Evolutionary conservation across 2,329 filamentous ascomycete genomes (phyloP), one percentile per base, ranked within the genome.

Genomic region (Diaporthe vaccinii): DNA sequence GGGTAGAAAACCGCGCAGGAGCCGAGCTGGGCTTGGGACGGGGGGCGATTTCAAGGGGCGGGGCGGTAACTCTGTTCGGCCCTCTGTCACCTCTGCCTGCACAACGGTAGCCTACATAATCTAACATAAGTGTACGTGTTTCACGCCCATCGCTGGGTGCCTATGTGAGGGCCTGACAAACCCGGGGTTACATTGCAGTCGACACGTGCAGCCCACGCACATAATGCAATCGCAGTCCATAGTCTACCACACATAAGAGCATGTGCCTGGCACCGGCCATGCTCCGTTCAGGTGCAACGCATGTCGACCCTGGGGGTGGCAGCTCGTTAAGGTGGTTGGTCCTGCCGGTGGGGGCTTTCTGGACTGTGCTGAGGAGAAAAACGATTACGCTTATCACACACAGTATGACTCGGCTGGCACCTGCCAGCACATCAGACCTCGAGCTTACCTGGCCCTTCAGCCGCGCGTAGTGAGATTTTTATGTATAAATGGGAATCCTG

Each of bases 181-280:
- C 49, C 65, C 65, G 34, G 65, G 34, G 65, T 69, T 69, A 8
- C 65, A 69, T 69, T 69, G 65, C 65, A 55, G 25, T 20, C 65
- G 55, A 31, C 65, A 69, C 49, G 65, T 69, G 65, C 65, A 69
- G 34, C 65, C 65, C 34, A 69, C 49, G 65, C 41, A 69, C 65
- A 55, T 69, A 41, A 69, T 69, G 65, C 49, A 69, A 69, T 69
- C 65, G 65, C 65, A 22, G 65, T 41, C 49, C 34, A 46, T 68
- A 68, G 31, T 15, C 31, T 69, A 53, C 46, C 46, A 5, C 25
- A 12, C 28, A 17, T 31, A 49, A 8, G 20, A 65, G 28, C 20
- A 36, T 53, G 65, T 69, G n/a, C 65, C 65, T 69, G 65, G 49
- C 46, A 14, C 65, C 49, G 25, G 65, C 61, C 31, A 49, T 20